Evolutionary conservation across 2,329 filamentous ascomycete species (phyloP), one percentile per base, ranked within the genome.

Genomic region (Sphaerulina vaccinii): DNA sequence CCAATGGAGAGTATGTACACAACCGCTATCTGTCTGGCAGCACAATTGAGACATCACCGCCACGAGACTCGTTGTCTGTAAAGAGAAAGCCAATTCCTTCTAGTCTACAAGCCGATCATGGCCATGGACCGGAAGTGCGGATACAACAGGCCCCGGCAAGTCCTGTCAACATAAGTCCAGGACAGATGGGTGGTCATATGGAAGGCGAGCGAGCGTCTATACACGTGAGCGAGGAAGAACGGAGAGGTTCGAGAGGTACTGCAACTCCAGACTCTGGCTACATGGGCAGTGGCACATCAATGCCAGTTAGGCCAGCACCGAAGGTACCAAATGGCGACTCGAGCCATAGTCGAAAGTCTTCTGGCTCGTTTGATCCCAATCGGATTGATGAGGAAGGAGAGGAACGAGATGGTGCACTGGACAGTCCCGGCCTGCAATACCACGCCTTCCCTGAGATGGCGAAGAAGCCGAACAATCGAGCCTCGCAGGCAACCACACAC

Each of bases 391-490:
- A 66, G 44, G 62, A 67, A 40, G 52, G 57, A 22, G 59, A 58
- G 29, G 56, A 50, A 51, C 7, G 48, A 55, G 24, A 21, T 50
- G 27, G 54, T 65, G 58, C 61, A 15, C 62, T 67, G 15, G 70
- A 75, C 23, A 59, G 56, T 44, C 74, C 73, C 10, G 75, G 75
- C 21, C 62, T 81, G 39, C 72, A 78, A 38, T 82, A 82, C 59
- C 73, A 74, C 40, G 71, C 71, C 2, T 75, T 75, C 44, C 70
- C 74, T 18, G 71, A 73, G 18, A 59, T 11, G 59, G 62, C 8
- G 56, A 58, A 53, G 52, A 39, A 63, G 41, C 43, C 55, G 15
- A 55, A 63, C 33, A 59, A 68, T 29, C 59, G 66, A 21, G 55
- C 54, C 3, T 68, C 65, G 11, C 66, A 67, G 37, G 62, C 62